Evolutionary conservation across 1,284 basidiomycete genomes (phyloP), one percentile per base, ranked within the genome.

Genomic region (Naganishia sp.): DNA sequence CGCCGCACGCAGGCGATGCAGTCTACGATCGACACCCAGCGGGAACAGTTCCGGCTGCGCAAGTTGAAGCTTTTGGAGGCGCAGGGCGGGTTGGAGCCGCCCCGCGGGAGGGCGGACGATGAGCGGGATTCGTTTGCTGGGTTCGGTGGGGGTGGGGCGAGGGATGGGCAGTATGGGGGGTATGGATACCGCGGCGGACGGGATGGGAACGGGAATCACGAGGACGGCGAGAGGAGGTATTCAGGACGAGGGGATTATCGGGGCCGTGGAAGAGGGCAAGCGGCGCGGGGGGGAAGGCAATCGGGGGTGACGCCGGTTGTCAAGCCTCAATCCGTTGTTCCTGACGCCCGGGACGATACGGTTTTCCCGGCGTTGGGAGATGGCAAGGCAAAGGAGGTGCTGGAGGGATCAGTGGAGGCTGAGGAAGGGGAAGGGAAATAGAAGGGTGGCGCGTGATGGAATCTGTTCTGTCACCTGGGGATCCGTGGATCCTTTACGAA

Each of bases 21-120:
- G 31, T 21, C 48, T 3, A 44, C 25, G 36, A 61, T 61, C 39
- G 59, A 61, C 28, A 46, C 50, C 23, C 59, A 61, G 48, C 59
- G 59, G 2, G 59, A 61, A 50, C 59, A 61, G 33, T 61, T 42
- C 48, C 59, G 59, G 18, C 59, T 52, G 59, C 59, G 59, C 10
- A 61, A 61, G n/a, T 31, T 61, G 23, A 61, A 61, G 18, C 23
- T 61, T 21, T 33, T 61, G 21, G 59, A 61, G 42, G 21, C 48
- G 6, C 59, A 61, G 25, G 59, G 59, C 6, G 59, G 48, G 9
- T 18, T 28, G 16, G 44, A 23, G 33, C 55, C 55, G n/a, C 56
- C 23, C 10, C 25, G 28, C 18, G 56, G 46, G 16, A 15, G 2
- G 16, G 56, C 45, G 28, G 56, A 18, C 9, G 56, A 39, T 39